A percentile compares a stretch with the other conserved stretches of the same genome.
These are phyloP conservation scores for Vigna reflexopilosa DNA, from an alignment of 306 rosid genomes.

Conservation along the genomic window DNA sequence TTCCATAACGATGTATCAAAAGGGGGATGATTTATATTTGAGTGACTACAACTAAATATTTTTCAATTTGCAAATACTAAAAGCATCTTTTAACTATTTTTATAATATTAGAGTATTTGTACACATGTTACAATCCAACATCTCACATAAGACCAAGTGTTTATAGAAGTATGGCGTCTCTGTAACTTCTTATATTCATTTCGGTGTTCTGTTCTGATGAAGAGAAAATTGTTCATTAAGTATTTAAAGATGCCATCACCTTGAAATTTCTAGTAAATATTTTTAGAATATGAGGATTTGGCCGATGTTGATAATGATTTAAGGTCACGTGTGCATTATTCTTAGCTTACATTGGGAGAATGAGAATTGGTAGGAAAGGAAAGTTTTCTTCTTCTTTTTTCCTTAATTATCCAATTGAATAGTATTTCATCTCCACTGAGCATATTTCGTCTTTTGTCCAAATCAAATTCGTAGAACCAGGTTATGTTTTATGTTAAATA, in stretches of 20 bases:
- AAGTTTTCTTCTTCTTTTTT: background rate
- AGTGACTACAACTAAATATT: background rate
- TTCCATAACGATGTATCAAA: background rate
- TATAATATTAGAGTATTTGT: background rate
- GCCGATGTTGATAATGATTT: background rate
- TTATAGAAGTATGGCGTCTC: background rate
- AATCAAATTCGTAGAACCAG: background rate
- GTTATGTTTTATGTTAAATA: constrained; percentile 5
- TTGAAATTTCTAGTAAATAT: background rate
- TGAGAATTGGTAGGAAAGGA: background rate
- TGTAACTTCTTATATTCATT: background rate
- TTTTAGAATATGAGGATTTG: background rate
- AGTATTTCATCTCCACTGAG: background rate
- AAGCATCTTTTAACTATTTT: background rate
- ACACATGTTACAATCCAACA: background rate
- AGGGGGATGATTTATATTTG: background rate
- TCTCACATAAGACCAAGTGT: background rate
- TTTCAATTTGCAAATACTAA: background rate
- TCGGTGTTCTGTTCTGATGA: background rate
- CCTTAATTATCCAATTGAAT: background rate
- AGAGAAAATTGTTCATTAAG: background rate
- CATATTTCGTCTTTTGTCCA: background rate
- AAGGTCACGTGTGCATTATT: background rate
- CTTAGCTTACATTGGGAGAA: background rate
- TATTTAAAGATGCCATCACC: background rate